Evolutionary conservation across 1,139 yeast species (phyloP).

Genomic region (Kodamaea ohmeri): DNA sequence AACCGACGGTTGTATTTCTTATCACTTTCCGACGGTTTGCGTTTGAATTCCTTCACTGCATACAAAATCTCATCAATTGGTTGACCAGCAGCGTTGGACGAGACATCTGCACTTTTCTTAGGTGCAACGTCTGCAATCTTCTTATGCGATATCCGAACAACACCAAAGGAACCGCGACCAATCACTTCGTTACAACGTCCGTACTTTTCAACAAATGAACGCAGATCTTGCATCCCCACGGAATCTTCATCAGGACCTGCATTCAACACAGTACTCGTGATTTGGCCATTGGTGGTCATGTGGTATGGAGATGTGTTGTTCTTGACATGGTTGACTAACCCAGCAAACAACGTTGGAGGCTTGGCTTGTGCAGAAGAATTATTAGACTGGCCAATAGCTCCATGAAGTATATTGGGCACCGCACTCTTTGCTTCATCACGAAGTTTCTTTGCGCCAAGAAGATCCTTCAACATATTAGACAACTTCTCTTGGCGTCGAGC

Average conservation of each 20-base stretch:
- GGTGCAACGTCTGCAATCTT: conserved; percentile 17
- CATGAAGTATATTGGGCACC: conserved; percentile 59
- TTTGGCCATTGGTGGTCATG: conserved; percentile 11
- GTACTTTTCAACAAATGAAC: conserved; percentile 48
- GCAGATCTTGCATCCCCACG: conserved; percentile 23
- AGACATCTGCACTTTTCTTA: neutral
- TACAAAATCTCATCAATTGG: conserved; percentile 35
- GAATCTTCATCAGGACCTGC: conserved; percentile 1
- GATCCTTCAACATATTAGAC: conserved; percentile 80
- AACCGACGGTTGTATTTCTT: conserved; percentile 45
- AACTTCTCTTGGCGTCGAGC: conserved; percentile 87
- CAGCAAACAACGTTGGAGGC: conserved; percentile 81
- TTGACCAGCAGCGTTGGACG: conserved; percentile 10
- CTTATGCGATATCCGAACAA: conserved; percentile 47
- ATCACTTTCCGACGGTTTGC: conserved; percentile 42
- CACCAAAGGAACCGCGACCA: conserved; percentile 49
- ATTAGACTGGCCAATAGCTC: conserved; percentile 9
- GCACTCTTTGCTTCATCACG: conserved; percentile 82
- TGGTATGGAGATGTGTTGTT: conserved; percentile 29
- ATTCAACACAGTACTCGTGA: neutral
- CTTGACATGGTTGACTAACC: conserved; percentile 69
- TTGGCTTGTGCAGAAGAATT: conserved; percentile 18
- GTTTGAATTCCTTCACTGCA: conserved; percentile 49
- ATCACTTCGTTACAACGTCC: conserved; percentile 51
- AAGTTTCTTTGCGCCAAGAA: conserved; percentile 76